These are phyloP conservation scores for Amanita polypyramis DNA, from an alignment of 768 basidiomycete species.

Conservation along the genomic window DNA sequence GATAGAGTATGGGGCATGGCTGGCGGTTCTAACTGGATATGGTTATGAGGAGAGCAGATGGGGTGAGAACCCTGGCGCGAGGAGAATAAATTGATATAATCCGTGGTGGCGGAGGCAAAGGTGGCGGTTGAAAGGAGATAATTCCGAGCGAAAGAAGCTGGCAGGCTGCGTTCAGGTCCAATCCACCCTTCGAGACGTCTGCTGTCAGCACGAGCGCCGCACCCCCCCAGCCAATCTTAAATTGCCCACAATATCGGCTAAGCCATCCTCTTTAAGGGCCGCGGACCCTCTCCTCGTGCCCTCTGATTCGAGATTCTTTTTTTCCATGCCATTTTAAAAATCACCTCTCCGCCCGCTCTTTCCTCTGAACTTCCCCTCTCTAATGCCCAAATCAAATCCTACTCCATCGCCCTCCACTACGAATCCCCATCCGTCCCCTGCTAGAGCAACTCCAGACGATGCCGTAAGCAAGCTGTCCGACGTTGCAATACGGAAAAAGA, in stretches of 20 bases:
- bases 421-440: constrained; percentile 15
- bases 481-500: constrained; percentile 71
- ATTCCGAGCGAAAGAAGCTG: constrained; percentile 20
- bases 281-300: constrained; percentile 61
- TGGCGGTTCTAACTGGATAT: constrained; percentile 29
- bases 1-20: constrained; percentile 15
- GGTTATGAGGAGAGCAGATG: constrained; percentile 27
- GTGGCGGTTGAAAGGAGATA: constrained; percentile 29
- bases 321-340: constrained; percentile 51
- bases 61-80: constrained; percentile 29
- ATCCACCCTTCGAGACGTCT: constrained; percentile 30
- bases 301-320: constrained; percentile 54
- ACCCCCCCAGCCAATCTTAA: constrained; percentile 40
- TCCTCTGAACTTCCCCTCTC: constrained; percentile 19
- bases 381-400: constrained; percentile 33
- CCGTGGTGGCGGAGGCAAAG: constrained; percentile 19
- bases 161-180: constrained; percentile 19
- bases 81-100: constrained; percentile 17
- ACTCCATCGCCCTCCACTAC: constrained; percentile 18
- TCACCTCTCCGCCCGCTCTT: constrained; percentile 21
- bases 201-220: constrained; percentile 36
- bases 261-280: constrained; percentile 36
- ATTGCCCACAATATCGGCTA: constrained; percentile 39
- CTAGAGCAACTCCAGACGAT: constrained; percentile 26
- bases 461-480: constrained; percentile 42